A percentile compares a stretch with the other conserved stretches of the same genome.
phyloP scores from a whole-genome alignment of 2,329 filamentous ascomycete genomes.

The Aspergillus bombycis region DNA sequence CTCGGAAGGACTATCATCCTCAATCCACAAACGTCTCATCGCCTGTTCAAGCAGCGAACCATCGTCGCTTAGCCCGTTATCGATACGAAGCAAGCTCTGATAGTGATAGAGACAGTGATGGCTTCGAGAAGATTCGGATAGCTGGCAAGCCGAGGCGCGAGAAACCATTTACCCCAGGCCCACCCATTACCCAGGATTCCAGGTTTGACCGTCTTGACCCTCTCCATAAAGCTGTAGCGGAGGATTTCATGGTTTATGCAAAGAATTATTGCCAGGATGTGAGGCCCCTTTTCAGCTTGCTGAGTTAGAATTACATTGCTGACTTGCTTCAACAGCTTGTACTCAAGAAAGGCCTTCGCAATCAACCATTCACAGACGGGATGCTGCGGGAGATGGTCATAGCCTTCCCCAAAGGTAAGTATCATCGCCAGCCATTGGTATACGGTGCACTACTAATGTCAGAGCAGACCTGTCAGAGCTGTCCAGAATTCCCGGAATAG shows the following conservation, averaged over 20 bases:
- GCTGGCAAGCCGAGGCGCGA: constrained; percentile 34
- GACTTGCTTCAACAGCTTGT: constrained; percentile 39
- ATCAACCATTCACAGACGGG: constrained; percentile 50
- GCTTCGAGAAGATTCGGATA: constrained; percentile 46
- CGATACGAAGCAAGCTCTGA: constrained; percentile 30
- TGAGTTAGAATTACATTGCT: constrained; percentile 6
- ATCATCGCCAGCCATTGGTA: not conserved
- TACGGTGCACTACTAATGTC: constrained; percentile 15
- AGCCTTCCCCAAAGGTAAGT: constrained; percentile 46
- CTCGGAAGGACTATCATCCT: constrained; percentile 52
- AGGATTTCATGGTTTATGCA: constrained; percentile 51
- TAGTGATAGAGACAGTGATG: constrained; percentile 47
- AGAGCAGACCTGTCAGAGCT: constrained; percentile 43
- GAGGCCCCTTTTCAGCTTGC: constrained; percentile 16
- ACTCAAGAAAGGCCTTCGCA: constrained; percentile 47
- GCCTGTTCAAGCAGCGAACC: constrained; percentile 55
- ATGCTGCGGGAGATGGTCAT: constrained; percentile 54
- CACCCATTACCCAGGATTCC: constrained; percentile 51
- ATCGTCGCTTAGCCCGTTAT: constrained; percentile 36
- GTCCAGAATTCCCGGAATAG: constrained; percentile 45
- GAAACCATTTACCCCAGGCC: constrained; percentile 40
- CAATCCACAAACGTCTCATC: constrained; percentile 70
- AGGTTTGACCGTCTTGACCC: constrained; percentile 47
- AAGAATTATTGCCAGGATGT: constrained; percentile 49
- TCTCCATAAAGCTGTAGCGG: constrained; percentile 48